Conservation (phyloP, 2,329 filamentous ascomycete genomes). For the Colletotrichum horii region DNA sequence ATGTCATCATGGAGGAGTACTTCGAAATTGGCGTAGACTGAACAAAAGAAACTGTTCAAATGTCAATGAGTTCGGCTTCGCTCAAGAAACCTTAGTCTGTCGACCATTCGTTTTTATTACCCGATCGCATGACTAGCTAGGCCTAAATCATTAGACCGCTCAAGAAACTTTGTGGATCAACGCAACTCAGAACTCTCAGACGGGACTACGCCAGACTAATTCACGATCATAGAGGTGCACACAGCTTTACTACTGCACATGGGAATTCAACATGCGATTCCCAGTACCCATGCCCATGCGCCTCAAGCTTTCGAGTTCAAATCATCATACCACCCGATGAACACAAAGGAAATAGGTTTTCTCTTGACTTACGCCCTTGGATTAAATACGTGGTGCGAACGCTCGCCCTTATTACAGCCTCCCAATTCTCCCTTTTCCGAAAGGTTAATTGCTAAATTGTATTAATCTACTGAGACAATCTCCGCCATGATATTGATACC, state of each 20-base stretch:
- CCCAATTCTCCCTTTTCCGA: fast-evolving
- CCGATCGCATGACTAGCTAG: not conserved
- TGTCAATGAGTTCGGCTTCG: not conserved
- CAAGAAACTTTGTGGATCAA: not conserved
- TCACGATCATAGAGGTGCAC: not conserved
- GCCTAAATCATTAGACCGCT: not conserved
- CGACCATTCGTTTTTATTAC: not conserved
- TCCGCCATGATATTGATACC: not conserved
- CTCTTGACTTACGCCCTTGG: not conserved
- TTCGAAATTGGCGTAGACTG: fast-evolving
- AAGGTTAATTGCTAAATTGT: not conserved
- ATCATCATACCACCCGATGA: not conserved
- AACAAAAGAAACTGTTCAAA: fast-evolving
- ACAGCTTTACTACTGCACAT: not conserved
- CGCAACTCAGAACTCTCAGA: not conserved
- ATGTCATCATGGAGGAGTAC: fast-evolving
- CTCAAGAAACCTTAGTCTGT: not conserved
- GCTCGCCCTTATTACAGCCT: fast-evolving
- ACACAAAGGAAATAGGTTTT: not conserved
- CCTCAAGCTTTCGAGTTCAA: not conserved
- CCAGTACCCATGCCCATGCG: not conserved
- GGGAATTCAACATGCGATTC: not conserved
- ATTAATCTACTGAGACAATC: too few relatives aligned
- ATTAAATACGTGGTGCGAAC: not conserved
- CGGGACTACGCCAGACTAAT: not conserved